Base-by-base conservation (phyloP, 352 stramenopile species). In the Phytophthora chlamydospora region DNA sequence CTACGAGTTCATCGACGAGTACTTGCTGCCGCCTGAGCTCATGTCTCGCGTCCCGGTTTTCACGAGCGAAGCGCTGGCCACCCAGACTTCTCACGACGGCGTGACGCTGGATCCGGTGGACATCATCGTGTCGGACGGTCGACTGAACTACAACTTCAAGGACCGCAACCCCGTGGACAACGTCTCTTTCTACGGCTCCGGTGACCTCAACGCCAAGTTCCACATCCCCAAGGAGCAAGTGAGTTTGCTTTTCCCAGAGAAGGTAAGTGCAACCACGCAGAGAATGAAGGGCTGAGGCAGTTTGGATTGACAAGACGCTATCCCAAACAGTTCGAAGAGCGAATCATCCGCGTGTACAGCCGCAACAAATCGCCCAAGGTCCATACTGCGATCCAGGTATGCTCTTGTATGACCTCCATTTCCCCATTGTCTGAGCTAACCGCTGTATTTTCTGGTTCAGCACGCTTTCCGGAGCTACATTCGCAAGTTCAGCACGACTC, bases 1-100 rank as follows among this genome's bases (percentile, higher is more conserved):
- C 8, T 97, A 96, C 66, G 75, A 88, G 50, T 95, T 92, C 63
- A 79, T 93, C n/a, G 88, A 95, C 54, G 82, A 93, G 56, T 90
- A 89, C 21, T 46, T 93, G 14, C 19, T 95, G 39, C 83, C 81
- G 0, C 65, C 76, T 1, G 66, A 89, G 12, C 42, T 93, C n/a
- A 83, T 68, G 55, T 65, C 52, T 1, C 55, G 59, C 13, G 76
- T 95, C 24, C 80, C 84, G 9, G 66, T 68, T 38, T 71, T 90
- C 35, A 86, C 62, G 10, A 71, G 82, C 21, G 60, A 86, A 21
- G 76, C 87, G n/a, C 69, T 96, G 19, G 75, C 85, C 21, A 83
- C 64, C 39, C 51, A 83, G 44, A 89, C 80, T 44, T 71, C 69
- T 0, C 71, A 73, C 0, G 42, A 66, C 14, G 70, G 68, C 17